A percentile compares a stretch with the other conserved stretches of the same genome.
Conservation (phyloP, 495 filamentous ascomycete species). For the Bryoglossum gracile region DNA sequence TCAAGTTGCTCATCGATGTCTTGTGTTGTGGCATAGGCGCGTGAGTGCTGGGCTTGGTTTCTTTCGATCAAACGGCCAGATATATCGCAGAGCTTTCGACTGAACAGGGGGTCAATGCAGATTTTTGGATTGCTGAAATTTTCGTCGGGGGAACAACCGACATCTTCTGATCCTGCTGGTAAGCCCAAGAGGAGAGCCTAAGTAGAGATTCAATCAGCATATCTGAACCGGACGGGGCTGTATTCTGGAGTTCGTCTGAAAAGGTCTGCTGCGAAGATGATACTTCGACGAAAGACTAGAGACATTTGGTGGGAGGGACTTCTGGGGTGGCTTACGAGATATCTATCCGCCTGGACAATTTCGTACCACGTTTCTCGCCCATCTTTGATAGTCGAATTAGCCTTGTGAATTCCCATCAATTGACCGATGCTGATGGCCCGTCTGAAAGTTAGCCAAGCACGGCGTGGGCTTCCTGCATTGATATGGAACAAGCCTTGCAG, state of each 20-base stretch:
- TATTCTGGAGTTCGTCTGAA: too few relatives aligned
- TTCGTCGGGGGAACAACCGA: conserved; percentile 29
- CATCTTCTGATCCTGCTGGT: conserved; percentile 29
- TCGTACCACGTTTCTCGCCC: conserved; percentile 19
- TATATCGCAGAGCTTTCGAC: conserved; percentile 23
- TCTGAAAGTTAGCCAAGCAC: conserved; percentile 38
- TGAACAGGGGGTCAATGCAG: conserved; percentile 14
- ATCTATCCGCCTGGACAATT: conserved; percentile 21
- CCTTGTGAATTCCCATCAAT: conserved; percentile 37
- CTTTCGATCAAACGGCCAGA: conserved; percentile 35
- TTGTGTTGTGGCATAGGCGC: conserved; percentile 29
- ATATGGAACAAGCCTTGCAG: conserved; percentile 33
- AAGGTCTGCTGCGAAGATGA: too few relatives aligned
- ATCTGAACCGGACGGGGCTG: too few relatives aligned
- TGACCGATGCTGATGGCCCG: conserved; percentile 35
- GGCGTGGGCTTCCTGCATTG: conserved; percentile 39
- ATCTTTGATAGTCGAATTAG: conserved; percentile 1
- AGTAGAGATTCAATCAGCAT: too few relatives aligned
- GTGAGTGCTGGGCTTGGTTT: conserved; percentile 23
- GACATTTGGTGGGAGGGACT: conserved; percentile 26
- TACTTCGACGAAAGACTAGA: too few relatives aligned
- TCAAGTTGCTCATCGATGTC: conserved; percentile 38
- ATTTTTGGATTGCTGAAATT: conserved; percentile 20
- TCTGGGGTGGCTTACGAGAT: conserved; percentile 24
- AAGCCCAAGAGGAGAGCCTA: conserved; percentile 35